Evolutionary conservation across 2,329 filamentous ascomycete genomes (phyloP), one percentile per base, ranked within the genome.

Genomic region (Clathrospora elynae): DNA sequence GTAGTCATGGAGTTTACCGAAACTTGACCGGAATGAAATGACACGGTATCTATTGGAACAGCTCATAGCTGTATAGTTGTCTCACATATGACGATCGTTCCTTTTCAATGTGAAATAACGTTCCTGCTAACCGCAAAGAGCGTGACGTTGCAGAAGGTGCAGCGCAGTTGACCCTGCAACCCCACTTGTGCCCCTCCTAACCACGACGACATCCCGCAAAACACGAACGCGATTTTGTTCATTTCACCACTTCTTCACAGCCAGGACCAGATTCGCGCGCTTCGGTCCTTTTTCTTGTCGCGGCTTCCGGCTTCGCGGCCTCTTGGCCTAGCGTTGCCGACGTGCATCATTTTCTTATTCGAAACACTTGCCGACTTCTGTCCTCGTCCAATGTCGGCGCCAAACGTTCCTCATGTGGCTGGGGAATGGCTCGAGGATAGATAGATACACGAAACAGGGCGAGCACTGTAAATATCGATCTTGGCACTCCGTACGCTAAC

Each of bases 291-390:
- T 49, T 30, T 44, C 43, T 50, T 32, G 38, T 43, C 31, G 55
- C 51, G 56, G 51, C 46, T 52, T 39, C 55, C 57, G 55, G 57
- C 48, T 51, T n/a, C 23, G 35, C 57, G 57, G 57, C 44, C 43
- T 44, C 45, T 49, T 42, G 25, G 39, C 32, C 48, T 59, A 61
- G 58, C 48, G 58, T 33, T 44, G 43, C 53, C 51, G 54, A 53
- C 36, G 35, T 47, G 42, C 35, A 46, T 48, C 34, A 32, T 49
- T 40, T 19, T 51, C 40, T 46, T 45, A 29, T 34, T 37, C 53
- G 43, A 39, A 41, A 42, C 41, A 38, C 41, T 24, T 49, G 45
- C 48, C 52, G 55, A 54, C 25, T 43, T 29, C 41, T 23, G 33
- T 41, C 46, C 46, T 48, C 35, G 47, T 49, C 54, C 56, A 59